A percentile compares a stretch with the other conserved stretches of the same genome.
Conservation (phyloP, 768 basidiomycete genomes). For the Boletus reticulatus region DNA sequence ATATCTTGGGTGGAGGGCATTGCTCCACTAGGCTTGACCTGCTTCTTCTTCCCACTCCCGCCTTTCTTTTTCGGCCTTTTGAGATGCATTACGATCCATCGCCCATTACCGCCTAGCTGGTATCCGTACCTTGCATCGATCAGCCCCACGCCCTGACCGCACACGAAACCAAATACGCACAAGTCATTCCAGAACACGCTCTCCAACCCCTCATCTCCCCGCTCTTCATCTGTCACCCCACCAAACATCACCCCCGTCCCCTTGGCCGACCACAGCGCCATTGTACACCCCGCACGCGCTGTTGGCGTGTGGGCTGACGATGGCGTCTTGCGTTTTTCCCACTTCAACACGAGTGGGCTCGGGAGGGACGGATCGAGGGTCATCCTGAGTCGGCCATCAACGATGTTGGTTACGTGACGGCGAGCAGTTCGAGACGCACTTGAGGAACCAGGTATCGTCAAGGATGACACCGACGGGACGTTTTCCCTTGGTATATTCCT, state of each 20-base stretch:
- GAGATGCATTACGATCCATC: conserved; percentile 76
- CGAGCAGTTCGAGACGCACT: conserved; percentile 38
- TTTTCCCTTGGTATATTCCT: conserved; percentile 85
- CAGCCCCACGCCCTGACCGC: not conserved
- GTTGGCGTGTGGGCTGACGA: conserved; percentile 56
- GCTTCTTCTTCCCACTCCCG: conserved; percentile 43
- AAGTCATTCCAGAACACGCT: conserved; percentile 88
- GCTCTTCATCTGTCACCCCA: conserved; percentile 86
- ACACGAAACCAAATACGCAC: conserved; percentile 22
- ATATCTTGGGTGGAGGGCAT: not conserved
- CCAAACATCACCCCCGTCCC: conserved; percentile 80
- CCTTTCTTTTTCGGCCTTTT: conserved; percentile 57
- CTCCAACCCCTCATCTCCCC: conserved; percentile 77
- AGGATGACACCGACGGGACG: conserved; percentile 83
- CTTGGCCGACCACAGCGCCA: conserved; percentile 74
- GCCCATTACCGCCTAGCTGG: conserved; percentile 68
- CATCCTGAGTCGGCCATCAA: conserved; percentile 25
- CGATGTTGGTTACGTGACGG: not conserved
- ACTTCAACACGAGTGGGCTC: conserved; percentile 56
- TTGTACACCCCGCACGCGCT: conserved; percentile 78
- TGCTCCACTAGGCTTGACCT: not conserved
- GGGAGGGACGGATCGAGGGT: conserved; percentile 25
- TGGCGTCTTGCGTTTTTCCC: conserved; percentile 83
- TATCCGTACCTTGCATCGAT: conserved; percentile 67
- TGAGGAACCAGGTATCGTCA: conserved; percentile 87